These are phyloP conservation scores for Straminergon stramineum DNA, from an alignment of 225 moss, liverwort and hornwort genomes.

Conservation along the genomic window DNA sequence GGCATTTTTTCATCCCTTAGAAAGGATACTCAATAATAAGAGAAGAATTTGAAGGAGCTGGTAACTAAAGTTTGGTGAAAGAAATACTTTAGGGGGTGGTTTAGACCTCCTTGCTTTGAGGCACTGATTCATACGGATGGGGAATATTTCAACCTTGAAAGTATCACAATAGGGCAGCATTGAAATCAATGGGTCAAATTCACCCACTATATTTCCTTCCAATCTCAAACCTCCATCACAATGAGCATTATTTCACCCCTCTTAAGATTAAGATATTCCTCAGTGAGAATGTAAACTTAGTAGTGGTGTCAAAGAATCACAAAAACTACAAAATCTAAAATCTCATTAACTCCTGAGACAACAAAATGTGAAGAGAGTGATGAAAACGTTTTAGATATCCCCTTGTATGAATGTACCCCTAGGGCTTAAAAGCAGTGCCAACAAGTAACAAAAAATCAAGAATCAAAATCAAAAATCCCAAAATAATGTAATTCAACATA, in stretches of 20 bases:
- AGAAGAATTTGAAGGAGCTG: not conserved
- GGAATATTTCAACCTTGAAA: too few species aligned
- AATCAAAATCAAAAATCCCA: fast-evolving
- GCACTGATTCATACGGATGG: fast-evolving
- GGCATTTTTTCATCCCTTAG: not conserved
- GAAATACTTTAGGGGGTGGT: too few species aligned
- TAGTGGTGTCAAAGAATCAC: not conserved
- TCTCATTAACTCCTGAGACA: too few species aligned
- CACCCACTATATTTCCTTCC: not conserved
- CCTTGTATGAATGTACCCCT: fast-evolving
- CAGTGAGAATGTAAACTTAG: fast-evolving
- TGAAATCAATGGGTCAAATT: fast-evolving
- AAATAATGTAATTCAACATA: fast-evolving
- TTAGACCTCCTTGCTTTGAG: not conserved
- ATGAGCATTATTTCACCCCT: not conserved
- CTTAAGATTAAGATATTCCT: not conserved
- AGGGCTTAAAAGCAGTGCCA: fast-evolving
- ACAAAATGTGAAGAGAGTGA: not conserved
- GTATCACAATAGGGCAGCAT: not conserved
- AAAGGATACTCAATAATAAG: not conserved
- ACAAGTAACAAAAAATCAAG: fast-evolving
- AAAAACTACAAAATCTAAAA: not conserved
- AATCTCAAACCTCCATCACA: not conserved
- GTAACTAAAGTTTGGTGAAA: not conserved
- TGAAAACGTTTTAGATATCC: not conserved